Evolutionary conservation across 345 rosid species (phyloP).

Genomic region (Lepidium aucheri): DNA sequence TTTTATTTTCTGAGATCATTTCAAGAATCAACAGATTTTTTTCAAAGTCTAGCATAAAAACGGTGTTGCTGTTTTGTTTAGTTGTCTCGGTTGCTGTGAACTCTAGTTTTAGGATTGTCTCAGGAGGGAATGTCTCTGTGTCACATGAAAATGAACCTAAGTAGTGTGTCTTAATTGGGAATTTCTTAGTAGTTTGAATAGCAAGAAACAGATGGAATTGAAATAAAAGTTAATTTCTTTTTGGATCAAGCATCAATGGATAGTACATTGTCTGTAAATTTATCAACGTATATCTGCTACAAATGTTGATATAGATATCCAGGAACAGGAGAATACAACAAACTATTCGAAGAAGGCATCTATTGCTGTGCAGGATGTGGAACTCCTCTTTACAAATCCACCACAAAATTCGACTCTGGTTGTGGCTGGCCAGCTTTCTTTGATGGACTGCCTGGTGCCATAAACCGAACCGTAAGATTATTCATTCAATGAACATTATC

Average conservation of each 20-base stretch:
- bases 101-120: background rate
- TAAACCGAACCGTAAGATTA: constrained; percentile 45
- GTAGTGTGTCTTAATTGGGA: background rate
- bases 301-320: constrained; percentile 39
- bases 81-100: background rate
- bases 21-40: background rate
- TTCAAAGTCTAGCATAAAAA: background rate
- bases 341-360: constrained; percentile 54
- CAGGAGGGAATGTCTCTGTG: background rate
- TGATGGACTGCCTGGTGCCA: constrained; percentile 87
- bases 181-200: background rate
- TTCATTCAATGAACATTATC: background rate
- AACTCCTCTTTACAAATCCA: constrained; percentile 73
- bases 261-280: background rate
- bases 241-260: background rate
- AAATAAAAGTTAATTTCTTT: background rate
- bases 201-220: background rate
- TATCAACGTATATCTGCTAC: background rate
- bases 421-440: constrained; percentile 97
- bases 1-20: background rate
- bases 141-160: background rate
- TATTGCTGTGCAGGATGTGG: constrained; percentile 83
- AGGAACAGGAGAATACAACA: constrained; percentile 83
- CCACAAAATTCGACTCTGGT: constrained; percentile 73
- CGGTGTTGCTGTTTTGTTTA: background rate